Evolutionary conservation across 2,329 filamentous ascomycete genomes (phyloP), one percentile per base, ranked within the genome.

Genomic region (Cercospora sp.): DNA sequence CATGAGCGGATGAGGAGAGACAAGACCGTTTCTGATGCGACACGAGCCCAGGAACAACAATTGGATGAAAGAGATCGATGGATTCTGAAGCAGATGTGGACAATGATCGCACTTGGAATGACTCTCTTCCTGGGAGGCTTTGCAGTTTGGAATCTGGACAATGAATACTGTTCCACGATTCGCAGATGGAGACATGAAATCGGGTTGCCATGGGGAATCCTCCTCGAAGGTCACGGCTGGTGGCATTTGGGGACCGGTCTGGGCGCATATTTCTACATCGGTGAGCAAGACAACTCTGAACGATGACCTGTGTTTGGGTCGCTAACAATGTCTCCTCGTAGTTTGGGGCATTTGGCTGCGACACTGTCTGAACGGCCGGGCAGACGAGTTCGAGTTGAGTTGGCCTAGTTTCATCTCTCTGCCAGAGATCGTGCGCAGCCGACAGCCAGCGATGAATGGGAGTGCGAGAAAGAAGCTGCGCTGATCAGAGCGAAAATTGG

Each of bases 181-280:
- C 86, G 88, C 20, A 77, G 76, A 55, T 92, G 89, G 87, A 86
- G 92, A 64, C 86, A 88, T 63, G 80, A 86, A 57, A 80, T 95
- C 33, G 89, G 91, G 12, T 82, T 96, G 71, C 93, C 92, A 0
- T 95, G 92, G 91, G 91, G 91, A 1, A 83, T 94, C 13, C 69
- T 95, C 6, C 84, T 95, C 1, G 89, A 91, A 75, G 89, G 89
- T 0, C 89, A 91, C 78, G 89, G 89, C 9, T 91, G 89, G 89
- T 91, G 89, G 89, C 92, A 94, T 80, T 76, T 94, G 42, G 89
- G 94, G 85, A 95, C 92, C 0, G 92, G 92, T 12, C 83, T 90
- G 39, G 92, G 92, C 77, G 92, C 92, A n/a, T 96, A 96, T 79
- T 91, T 90, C 76, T 93, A 94, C 77, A 92, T 96, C 72, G 83